Base-by-base conservation (phyloP, 345 rosid species). In the Euphorbia lathyris region DNA sequence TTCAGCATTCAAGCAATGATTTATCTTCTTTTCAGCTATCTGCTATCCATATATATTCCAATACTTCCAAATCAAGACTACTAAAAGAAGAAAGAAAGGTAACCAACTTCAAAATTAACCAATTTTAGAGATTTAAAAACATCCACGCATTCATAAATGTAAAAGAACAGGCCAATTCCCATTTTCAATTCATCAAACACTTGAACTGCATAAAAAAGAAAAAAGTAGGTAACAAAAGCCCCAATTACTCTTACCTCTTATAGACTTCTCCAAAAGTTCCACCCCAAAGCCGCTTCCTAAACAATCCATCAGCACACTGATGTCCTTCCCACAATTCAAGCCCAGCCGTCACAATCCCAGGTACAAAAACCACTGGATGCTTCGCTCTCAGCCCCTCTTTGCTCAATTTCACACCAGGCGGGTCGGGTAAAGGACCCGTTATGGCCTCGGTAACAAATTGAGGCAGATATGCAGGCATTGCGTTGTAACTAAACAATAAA, bases 211-310 rank as follows among this genome's bases (percentile, higher is more conserved):
- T 48, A 25, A 38, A 34, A 29, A 43, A 16, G 7, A 4, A 7
- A 48, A 27, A 48, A 65, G 9, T 32, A 62, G 59, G 26, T 20
- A 67, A 22, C 53, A 48, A 14, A 70, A 25, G 10, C 71, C 67
- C 9, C 63, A 36, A 72, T 56, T 58, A 63, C 42, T 69, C 50
- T 36, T 65, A 92, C 99, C 99, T 95, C 78, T 86, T 95, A 68
- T 92, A 92, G 5, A 90, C 96, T 67, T 95, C 99, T 36, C 97
- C 97, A 71, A 95, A 95, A n/a, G 97, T 88, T 58, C 99, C 99
- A 40, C 99, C 99, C 99, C 99, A 95, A 67, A 95, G 79, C 42
- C 99, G 87, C 71, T 92, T 95, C 77, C 99, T 75, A 74, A 95
- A 95, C 78, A 94, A 74, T 12, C 92, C 96, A 53, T 91, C 97